A percentile compares a stretch with the other conserved stretches of the same genome.
phyloP scores from a whole-genome alignment of 2,329 filamentous ascomycete genomes.

The Ceratocystis papillata region DNA sequence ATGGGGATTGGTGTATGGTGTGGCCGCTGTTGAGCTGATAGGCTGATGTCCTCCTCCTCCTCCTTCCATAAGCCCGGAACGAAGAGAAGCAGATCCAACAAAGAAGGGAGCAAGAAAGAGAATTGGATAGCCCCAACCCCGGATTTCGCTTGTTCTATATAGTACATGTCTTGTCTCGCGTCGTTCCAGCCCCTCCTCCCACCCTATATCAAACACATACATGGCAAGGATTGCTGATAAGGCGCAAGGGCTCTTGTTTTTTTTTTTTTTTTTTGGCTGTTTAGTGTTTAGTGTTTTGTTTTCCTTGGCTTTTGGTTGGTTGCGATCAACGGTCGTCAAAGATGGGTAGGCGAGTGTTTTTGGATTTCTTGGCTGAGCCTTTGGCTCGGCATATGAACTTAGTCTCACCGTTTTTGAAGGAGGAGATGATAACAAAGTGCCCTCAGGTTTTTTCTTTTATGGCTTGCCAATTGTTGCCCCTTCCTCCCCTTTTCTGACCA shows the following conservation, averaged over 20 bases:
- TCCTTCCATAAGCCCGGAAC: not conserved
- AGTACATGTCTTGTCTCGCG: not conserved
- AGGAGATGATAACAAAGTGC: not conserved
- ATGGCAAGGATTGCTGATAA: not conserved
- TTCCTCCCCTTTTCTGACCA: not conserved
- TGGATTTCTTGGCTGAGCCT: not conserved
- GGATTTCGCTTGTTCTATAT: not conserved
- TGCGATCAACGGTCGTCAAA: not conserved
- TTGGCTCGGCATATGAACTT: not conserved
- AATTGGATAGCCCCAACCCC: not conserved
- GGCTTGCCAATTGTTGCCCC: no score
- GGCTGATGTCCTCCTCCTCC: not conserved
- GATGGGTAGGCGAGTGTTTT: conserved; percentile 1
- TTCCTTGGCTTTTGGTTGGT: not conserved
- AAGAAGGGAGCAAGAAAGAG: not conserved
- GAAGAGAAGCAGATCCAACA: not conserved
- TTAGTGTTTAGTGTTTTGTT: not conserved
- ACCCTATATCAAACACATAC: not conserved
- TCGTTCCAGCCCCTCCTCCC: not conserved
- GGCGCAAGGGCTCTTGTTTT: not conserved
- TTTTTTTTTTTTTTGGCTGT: not conserved
- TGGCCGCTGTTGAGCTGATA: not conserved
- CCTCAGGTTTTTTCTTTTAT: not conserved
- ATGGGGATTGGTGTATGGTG: no score
- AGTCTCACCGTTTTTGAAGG: not conserved